Evolutionary conservation across 139 green algal genomes (phyloP).

Genomic region (Coelastrella sp.): DNA sequence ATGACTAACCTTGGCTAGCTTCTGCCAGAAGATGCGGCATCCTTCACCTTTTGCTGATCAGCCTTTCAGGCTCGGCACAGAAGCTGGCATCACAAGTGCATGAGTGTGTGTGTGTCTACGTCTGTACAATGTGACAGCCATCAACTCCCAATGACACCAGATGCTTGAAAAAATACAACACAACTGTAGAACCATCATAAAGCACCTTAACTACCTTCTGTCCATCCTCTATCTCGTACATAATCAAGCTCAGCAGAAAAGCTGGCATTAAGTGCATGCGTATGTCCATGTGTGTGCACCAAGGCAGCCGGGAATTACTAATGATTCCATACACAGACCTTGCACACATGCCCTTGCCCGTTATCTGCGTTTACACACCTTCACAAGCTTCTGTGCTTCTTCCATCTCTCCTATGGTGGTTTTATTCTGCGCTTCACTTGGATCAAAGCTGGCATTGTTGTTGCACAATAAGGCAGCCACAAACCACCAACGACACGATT

Average conservation of each 20-base stretch:
- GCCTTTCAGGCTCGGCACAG: constrained; percentile 72
- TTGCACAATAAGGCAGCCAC: no score
- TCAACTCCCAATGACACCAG: neutral
- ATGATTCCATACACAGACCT: neutral
- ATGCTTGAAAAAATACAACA: neutral
- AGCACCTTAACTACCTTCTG: constrained; percentile 53
- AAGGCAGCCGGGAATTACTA: neutral
- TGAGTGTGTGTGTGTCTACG: constrained; percentile 63
- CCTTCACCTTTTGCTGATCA: constrained; percentile 69
- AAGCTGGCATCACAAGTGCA: constrained; percentile 68
- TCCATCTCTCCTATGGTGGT: no score
- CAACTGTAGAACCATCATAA: no score
- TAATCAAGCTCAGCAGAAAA: constrained; percentile 90
- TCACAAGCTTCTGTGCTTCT: constrained; percentile 56
- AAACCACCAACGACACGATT: no score
- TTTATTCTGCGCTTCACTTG: no score
- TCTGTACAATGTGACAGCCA: constrained; percentile 65
- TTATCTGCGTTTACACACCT: neutral
- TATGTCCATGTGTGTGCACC: constrained; percentile 75
- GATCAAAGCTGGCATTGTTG: no score
- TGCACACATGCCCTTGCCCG: no score
- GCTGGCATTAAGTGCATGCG: constrained; percentile 61
- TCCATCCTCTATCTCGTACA: constrained; percentile 70
- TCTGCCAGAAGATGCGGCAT: no score
- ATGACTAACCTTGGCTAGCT: constrained; percentile 46